Evolutionary conservation across 768 basidiomycete species (phyloP).

Genomic region (Thelephora ganbajun): DNA sequence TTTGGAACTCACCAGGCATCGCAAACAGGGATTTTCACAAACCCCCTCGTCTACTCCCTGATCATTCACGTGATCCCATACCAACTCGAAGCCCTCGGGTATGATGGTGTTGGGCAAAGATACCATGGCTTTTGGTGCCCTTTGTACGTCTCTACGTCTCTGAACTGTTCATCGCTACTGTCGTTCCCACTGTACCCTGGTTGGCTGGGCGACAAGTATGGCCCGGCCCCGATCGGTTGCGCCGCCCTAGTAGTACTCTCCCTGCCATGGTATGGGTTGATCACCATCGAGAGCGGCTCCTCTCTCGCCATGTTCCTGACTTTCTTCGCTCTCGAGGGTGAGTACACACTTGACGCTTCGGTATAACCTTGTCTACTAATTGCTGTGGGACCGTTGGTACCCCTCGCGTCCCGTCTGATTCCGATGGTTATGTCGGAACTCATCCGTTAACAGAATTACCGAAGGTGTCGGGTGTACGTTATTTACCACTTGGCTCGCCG

Average conservation of each 20-base stretch:
- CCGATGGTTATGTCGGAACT: constrained; percentile 55
- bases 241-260: constrained; percentile 25
- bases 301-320: constrained; percentile 35
- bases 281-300: constrained; percentile 33
- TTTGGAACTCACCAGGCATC: not conserved
- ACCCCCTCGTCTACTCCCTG: constrained; percentile 23
- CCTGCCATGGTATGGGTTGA: constrained; percentile 49
- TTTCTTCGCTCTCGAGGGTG: constrained; percentile 41
- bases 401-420: constrained; percentile 45
- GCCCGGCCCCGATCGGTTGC: constrained; percentile 19
- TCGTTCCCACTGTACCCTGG: constrained; percentile 52
- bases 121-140: constrained; percentile 26
- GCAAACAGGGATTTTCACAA: constrained; percentile 17
- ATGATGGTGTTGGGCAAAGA: constrained; percentile 19
- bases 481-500: not conserved
- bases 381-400: constrained; percentile 25
- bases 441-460: constrained; percentile 38
- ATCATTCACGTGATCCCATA: constrained; percentile 27
- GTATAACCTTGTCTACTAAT: not conserved
- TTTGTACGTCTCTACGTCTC: constrained; percentile 17
- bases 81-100: constrained; percentile 21
- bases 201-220: constrained; percentile 38
- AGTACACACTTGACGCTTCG: constrained; percentile 8
- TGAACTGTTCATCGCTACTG: constrained; percentile 36
- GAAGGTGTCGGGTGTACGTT: constrained; percentile 56